Evolutionary conservation across 1,284 basidiomycete species (phyloP), one percentile per base, ranked within the genome.

Genomic region (Cutaneotrichosporon curvatum): DNA sequence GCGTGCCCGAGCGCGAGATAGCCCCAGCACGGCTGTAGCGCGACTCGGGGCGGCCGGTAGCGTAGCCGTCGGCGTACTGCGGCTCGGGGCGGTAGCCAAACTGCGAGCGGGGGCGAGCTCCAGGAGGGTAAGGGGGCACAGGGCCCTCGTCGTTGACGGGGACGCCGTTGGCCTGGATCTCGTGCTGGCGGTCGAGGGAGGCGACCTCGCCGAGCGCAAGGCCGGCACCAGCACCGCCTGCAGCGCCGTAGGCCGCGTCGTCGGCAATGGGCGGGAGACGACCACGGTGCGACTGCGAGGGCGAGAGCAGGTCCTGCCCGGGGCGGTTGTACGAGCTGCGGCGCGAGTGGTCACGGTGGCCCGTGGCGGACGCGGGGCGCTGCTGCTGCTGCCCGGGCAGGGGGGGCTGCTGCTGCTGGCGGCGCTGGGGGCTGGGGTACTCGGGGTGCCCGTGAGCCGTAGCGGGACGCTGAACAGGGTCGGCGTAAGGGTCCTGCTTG

Each of bases 31-130:
- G 32, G 9, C 32, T n/a, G 45, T 33, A 45, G 43, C 52, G 50
- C 35, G 34, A 42, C n/a, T 61, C 60, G 7, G 44, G 19, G 7
- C 41, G 42, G 12, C 25, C 25, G 12, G 8, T 28, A 7, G 8
- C 12, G 25, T 28, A 28, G 16, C 32, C 32, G 36, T 53, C 43
- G 40, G 57, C 62, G 21, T 58, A 47, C 38, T 56, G 37, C 10
- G 60, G 59, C 47, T 56, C 54, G 19, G 62, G 61, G 45, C 62
- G 60, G 52, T 58, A 46, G 10, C 60, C 66, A 45, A 61, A 62
- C 11, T 58, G 35, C 22, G 57, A 63, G 20, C 48, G 46, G 18
- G 51, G 61, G 21, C 40, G 21, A 18, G 22, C 22, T 35, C 47
- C 50, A 14, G 19, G n/a, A 37, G 50, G 18, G 45, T 20, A 21